These are phyloP conservation scores for Spatholobus suberectus DNA, from an alignment of 306 rosid genomes.

Conservation along the genomic window DNA sequence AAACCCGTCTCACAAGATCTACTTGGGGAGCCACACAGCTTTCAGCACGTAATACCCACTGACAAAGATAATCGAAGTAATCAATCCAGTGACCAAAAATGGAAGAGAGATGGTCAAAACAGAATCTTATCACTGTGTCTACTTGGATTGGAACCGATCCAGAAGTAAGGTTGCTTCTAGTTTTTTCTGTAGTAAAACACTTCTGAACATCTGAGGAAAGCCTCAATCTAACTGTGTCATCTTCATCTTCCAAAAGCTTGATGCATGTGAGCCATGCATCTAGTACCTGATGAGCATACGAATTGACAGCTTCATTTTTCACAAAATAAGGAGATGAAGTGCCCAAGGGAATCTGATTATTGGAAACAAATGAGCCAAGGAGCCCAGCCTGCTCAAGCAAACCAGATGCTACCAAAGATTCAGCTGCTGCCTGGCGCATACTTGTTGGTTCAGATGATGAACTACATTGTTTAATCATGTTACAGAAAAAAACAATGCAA, in stretches of 20 bases:
- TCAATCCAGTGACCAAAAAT: conserved; percentile 85
- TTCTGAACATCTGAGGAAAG: conserved; percentile 75
- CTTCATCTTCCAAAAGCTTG: conserved; percentile 94
- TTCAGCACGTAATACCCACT: conserved; percentile 63
- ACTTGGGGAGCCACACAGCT: conserved; percentile 53
- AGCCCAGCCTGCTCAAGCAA: conserved; percentile 78
- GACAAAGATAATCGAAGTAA: conserved; percentile 70
- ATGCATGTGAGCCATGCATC: conserved; percentile 87
- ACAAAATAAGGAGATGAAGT: conserved; percentile 46
- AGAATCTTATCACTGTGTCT: conserved; percentile 78
- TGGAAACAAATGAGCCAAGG: conserved; percentile 54
- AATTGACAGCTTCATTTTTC: conserved; percentile 59
- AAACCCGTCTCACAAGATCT: conserved; percentile 88
- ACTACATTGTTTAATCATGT: conserved; percentile 63
- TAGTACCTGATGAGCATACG: conserved; percentile 70
- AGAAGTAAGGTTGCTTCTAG: conserved; percentile 41
- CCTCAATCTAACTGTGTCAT: conserved; percentile 70
- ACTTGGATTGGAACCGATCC: conserved; percentile 79
- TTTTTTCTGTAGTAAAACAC: conserved; percentile 60
- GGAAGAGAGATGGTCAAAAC: conserved; percentile 84
- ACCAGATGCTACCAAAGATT: conserved; percentile 84
- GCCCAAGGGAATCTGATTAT: conserved; percentile 47
- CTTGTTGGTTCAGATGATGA: conserved; percentile 73
- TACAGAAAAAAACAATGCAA: conserved; percentile 65
- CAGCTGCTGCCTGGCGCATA: conserved; percentile 85